A percentile compares a stretch with the other conserved stretches of the same genome.
Evolutionary conservation across 2,329 filamentous ascomycete species (phyloP).

Genomic region (Fusarium begoniae): DNA sequence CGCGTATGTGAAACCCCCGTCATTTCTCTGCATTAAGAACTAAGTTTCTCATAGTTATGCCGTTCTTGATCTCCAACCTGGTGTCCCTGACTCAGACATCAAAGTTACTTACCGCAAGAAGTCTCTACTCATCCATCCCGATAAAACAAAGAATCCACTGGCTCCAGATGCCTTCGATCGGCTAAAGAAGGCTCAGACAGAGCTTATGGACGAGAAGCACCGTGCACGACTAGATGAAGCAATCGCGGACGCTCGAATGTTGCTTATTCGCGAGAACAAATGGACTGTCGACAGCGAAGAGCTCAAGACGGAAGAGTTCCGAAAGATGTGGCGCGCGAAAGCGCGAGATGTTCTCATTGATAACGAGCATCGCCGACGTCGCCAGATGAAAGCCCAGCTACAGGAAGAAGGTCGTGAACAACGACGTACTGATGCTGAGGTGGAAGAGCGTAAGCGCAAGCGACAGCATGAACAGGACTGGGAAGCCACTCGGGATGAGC

Average conservation of each 20-base stretch:
- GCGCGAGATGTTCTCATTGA: constrained; percentile 89
- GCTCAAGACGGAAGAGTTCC: constrained; percentile 84
- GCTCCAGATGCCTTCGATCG: constrained; percentile 97
- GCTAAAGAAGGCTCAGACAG: constrained; percentile 91
- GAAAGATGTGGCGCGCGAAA: constrained; percentile 88
- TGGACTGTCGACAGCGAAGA: constrained; percentile 91
- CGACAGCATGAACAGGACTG: constrained; percentile 93
- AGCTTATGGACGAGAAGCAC: constrained; percentile 93
- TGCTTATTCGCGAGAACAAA: constrained; percentile 93
- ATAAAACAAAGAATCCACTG: constrained; percentile 91
- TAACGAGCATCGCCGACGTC: constrained; percentile 83
- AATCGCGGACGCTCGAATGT: constrained; percentile 94
- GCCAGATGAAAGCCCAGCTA: constrained; percentile 93
- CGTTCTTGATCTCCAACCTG: constrained; percentile 93
- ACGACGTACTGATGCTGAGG: constrained; percentile 84
- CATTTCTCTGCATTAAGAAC: neutral
- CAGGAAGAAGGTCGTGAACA: constrained; percentile 94
- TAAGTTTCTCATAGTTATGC: constrained; percentile 72
- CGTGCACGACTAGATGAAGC: constrained; percentile 89
- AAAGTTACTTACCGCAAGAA: constrained; percentile 94
- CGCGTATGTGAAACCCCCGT: constrained; percentile 53
- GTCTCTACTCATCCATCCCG: constrained; percentile 98
- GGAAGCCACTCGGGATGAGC: constrained; percentile 90
- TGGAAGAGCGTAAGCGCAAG: constrained; percentile 83
- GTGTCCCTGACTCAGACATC: constrained; percentile 95